A percentile compares a stretch with the other conserved stretches of the same genome.
These are phyloP conservation scores for Gossypium anomalum DNA, from an alignment of 345 rosid species.

Conservation along the genomic window DNA sequence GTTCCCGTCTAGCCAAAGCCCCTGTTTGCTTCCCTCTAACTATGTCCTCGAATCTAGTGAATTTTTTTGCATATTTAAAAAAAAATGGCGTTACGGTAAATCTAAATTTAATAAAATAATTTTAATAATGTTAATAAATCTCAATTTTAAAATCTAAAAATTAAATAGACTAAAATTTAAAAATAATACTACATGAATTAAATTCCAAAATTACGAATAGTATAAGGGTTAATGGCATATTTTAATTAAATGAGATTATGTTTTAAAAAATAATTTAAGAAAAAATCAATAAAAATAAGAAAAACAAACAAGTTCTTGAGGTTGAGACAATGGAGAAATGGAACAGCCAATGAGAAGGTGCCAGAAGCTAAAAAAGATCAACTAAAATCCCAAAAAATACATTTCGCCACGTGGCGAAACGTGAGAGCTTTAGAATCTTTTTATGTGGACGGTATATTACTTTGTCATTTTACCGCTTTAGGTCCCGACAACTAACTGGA, in stretches of 20 bases:
- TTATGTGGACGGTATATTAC: background rate
- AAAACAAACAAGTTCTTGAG: background rate
- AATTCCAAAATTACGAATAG: too few species aligned
- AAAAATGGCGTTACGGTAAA: too few species aligned
- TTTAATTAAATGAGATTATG: too few species aligned
- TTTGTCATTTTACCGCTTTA: background rate
- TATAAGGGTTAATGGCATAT: too few species aligned
- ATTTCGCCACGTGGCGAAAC: conserved; percentile 13
- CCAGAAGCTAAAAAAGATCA: background rate
- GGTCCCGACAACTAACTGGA: conserved; percentile 17
- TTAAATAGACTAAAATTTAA: too few species aligned
- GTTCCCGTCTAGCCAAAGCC: too few species aligned
- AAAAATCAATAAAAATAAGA: background rate
- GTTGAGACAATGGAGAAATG: background rate
- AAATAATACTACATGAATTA: too few species aligned
- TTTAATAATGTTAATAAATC: accelerated
- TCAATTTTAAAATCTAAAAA: too few species aligned
- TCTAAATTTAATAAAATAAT: too few species aligned
- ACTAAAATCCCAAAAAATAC: background rate
- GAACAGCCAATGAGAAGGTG: conserved; percentile 7
- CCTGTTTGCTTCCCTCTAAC: too few species aligned
- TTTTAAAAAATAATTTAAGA: background rate
- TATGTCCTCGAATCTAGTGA: too few species aligned
- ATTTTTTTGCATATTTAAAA: too few species aligned
- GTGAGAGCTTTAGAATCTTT: conserved; percentile 14